Conservation (phyloP, 2,329 filamentous ascomycete species). For the Dothideomycetidae sp. region DNA sequence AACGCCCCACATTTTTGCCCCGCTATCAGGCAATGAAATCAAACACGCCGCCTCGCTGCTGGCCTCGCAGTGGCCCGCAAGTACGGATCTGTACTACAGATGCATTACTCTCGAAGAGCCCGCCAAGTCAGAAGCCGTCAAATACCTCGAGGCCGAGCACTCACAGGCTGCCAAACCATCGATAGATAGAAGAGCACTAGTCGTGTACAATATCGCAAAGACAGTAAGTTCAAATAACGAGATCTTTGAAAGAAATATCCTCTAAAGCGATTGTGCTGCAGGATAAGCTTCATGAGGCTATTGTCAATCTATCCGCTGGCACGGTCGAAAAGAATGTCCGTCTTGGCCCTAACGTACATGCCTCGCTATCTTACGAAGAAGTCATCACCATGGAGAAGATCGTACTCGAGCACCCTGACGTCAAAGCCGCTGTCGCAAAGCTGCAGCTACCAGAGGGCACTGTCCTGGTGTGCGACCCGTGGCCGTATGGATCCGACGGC, state of each 20-base stretch:
- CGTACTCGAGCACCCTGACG: slow-evolving; percentile 40
- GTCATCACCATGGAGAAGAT: slow-evolving; percentile 43
- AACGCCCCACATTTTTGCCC: slow-evolving; percentile 43
- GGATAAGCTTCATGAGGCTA: slow-evolving; percentile 49
- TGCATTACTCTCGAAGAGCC: slow-evolving; percentile 37
- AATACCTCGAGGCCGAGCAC: slow-evolving; percentile 13
- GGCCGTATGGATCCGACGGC: slow-evolving; percentile 52
- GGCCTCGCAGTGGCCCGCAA: slow-evolving; percentile 39
- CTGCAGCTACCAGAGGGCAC: slow-evolving; percentile 43
- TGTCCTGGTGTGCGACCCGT: slow-evolving; percentile 45
- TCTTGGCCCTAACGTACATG: slow-evolving; percentile 44
- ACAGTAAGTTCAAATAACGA: slow-evolving; percentile 32
- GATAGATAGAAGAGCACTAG: slow-evolving; percentile 39
- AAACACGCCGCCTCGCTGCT: slow-evolving; percentile 36
- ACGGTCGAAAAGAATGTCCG: slow-evolving; percentile 43
- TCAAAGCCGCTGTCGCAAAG: slow-evolving; percentile 46
- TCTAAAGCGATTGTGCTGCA: slow-evolving; percentile 17
- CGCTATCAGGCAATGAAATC: slow-evolving; percentile 45
- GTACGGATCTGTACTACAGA: slow-evolving; percentile 48
- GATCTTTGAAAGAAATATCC: not conserved
- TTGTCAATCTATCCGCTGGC: slow-evolving; percentile 38
- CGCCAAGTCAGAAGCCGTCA: slow-evolving; percentile 11
- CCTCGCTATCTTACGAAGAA: slow-evolving; percentile 45
- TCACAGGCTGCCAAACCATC: slow-evolving; percentile 42
- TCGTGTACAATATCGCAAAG: slow-evolving; percentile 45